Conservation (phyloP, 2,329 filamentous ascomycete genomes). For the Fusarium concolor region DNA sequence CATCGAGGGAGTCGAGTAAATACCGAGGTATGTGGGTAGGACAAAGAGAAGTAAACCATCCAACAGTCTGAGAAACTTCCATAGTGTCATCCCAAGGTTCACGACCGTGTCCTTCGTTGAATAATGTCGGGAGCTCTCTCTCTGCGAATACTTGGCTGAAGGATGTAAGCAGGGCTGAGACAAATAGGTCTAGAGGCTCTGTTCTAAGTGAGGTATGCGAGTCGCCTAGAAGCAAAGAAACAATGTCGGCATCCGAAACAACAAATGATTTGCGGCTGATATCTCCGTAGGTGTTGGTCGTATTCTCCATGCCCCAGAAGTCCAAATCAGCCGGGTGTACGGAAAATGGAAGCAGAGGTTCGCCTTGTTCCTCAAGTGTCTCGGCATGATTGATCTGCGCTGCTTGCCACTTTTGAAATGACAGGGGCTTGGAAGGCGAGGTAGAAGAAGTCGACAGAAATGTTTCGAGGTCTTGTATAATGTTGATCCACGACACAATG, state of each 20-base stretch:
- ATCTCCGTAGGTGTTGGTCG: conserved; percentile 24
- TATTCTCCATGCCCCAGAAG: conserved; percentile 37
- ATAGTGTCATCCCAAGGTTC: conserved; percentile 50
- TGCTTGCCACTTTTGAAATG: conserved; percentile 54
- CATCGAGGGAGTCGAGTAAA: background rate
- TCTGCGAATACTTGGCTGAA: conserved; percentile 52
- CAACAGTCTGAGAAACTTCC: conserved; percentile 55
- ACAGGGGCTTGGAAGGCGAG: conserved; percentile 38
- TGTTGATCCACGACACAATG: conserved; percentile 59
- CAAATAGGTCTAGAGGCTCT: conserved; percentile 54
- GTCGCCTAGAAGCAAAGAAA: conserved; percentile 32
- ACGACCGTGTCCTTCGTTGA: conserved; percentile 57
- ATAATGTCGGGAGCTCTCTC: conserved; percentile 51
- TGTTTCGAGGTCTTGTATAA: conserved; percentile 58
- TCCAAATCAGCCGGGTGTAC: conserved; percentile 14
- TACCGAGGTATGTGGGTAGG: conserved; percentile 45
- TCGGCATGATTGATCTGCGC: conserved; percentile 50
- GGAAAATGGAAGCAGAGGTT: conserved; percentile 8
- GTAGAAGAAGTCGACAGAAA: conserved; percentile 45
- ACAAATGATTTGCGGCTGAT: conserved; percentile 3
- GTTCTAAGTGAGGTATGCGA: conserved; percentile 51
- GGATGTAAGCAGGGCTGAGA: conserved; percentile 50
- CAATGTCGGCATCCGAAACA: background rate
- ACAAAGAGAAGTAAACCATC: conserved; percentile 60
- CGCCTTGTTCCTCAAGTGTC: background rate